phyloP scores from a whole-genome alignment of 2,329 filamentous ascomycete genomes.

The Aspergillus vadensis region DNA sequence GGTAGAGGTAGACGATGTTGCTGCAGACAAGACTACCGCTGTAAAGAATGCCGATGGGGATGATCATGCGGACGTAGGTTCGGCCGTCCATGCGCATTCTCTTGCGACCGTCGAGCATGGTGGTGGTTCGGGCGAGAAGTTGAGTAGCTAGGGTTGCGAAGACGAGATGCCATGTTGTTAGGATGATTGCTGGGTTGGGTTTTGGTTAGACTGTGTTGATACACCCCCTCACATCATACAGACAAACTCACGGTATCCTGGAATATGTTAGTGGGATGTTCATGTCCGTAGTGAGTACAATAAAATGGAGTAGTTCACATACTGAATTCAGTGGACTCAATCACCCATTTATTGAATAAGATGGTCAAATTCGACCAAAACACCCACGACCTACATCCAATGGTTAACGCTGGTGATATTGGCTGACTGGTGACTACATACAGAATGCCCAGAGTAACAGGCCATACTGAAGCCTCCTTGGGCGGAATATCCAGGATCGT shows the following conservation, averaged over 20 bases:
- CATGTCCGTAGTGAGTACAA: too few species aligned
- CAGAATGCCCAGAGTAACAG: conserved; percentile 15
- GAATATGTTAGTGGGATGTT: neutral
- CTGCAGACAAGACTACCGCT: conserved; percentile 92
- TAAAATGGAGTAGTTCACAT: conserved; percentile 39
- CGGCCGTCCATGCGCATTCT: conserved; percentile 91
- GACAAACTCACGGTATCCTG: conserved; percentile 22
- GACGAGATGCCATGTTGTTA: conserved; percentile 89
- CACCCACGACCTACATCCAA: conserved; percentile 20
- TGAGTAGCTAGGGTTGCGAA: conserved; percentile 94
- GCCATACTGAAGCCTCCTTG: conserved; percentile 11
- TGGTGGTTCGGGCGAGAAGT: conserved; percentile 81
- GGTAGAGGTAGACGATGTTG: conserved; percentile 90
- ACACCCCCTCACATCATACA: too few species aligned
- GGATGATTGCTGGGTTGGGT: conserved; percentile 52
- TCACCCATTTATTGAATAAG: conserved; percentile 97
- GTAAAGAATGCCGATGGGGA: conserved; percentile 93
- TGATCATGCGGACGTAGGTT: conserved; percentile 85
- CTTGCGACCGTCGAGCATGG: conserved; percentile 83
- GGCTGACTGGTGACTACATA: conserved; percentile 1
- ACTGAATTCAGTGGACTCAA: conserved; percentile 80
- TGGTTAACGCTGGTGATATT: neutral
- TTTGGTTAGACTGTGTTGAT: neutral
- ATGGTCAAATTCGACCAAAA: conserved; percentile 53
- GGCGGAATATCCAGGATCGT: neutral